Percentiles rank a stretch among this genome's conserved stretches.
phyloP scores from a whole-genome alignment of 176 grass and related monocot species.

The Ampelocalamus luodianensis region DNA sequence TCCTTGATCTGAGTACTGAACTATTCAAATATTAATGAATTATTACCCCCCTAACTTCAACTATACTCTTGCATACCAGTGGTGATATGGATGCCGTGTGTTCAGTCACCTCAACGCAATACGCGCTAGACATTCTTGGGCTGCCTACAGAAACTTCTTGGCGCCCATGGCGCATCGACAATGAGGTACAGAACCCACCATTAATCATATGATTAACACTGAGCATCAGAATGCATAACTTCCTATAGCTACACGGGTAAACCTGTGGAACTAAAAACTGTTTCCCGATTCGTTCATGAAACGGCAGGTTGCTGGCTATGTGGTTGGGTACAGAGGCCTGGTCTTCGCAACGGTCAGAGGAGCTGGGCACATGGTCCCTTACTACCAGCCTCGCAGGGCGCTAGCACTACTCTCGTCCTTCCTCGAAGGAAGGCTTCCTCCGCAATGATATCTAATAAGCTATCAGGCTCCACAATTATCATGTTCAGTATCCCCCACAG shows the following conservation, averaged over 20 bases:
- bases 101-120: slow-evolving; percentile 64
- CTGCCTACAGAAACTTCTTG: slow-evolving; percentile 56
- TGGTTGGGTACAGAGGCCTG: slow-evolving; percentile 55
- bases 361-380: slow-evolving; percentile 73
- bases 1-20: slow-evolving; percentile 9
- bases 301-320: slow-evolving; percentile 65
- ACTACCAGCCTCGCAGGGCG: slow-evolving; percentile 65
- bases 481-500: neutral
- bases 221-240: slow-evolving; percentile 26
- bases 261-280: slow-evolving; percentile 7
- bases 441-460: slow-evolving; percentile 35
- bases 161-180: slow-evolving; percentile 59
- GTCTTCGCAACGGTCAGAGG: slow-evolving; percentile 61
- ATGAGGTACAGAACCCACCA: slow-evolving; percentile 43
- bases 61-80: slow-evolving; percentile 32
- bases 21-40: neutral
- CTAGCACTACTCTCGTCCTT: slow-evolving; percentile 60
- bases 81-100: slow-evolving; percentile 71
- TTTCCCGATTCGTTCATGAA: slow-evolving; percentile 11
- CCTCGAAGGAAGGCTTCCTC: slow-evolving; percentile 61
- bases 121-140: slow-evolving; percentile 51
- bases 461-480: neutral
- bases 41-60: slow-evolving; percentile 25
- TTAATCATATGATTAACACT: slow-evolving; percentile 21
- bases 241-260: neutral